Conservation (phyloP, 2,329 filamentous ascomycete species). For the Beauveria sp. region DNA sequence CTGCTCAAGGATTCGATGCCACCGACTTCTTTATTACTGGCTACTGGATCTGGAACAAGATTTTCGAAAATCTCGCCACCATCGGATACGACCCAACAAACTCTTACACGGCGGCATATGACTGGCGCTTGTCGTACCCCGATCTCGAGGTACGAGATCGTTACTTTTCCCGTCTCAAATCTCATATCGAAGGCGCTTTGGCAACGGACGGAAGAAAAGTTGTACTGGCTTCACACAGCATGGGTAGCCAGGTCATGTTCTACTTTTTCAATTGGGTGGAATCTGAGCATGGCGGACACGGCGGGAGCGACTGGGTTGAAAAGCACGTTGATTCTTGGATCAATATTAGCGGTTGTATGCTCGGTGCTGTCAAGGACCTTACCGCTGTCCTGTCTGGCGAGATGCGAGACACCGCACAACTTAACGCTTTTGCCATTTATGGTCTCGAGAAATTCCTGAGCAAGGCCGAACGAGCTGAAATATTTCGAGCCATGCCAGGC, state of each 20-base stretch:
- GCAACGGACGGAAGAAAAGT: slow-evolving; percentile 69
- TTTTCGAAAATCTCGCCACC: slow-evolving; percentile 90
- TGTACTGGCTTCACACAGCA: slow-evolving; percentile 85
- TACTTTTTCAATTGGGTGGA: slow-evolving; percentile 80
- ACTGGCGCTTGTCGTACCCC: slow-evolving; percentile 86
- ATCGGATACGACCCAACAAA: slow-evolving; percentile 89
- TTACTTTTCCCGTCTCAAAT: slow-evolving; percentile 87
- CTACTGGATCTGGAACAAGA: slow-evolving; percentile 99
- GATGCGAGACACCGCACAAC: slow-evolving; percentile 96
- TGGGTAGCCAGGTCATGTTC: slow-evolving; percentile 93
- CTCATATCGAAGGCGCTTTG: slow-evolving; percentile 78
- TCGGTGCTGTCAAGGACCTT: slow-evolving; percentile 84
- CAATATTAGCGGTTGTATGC: slow-evolving; percentile 97
- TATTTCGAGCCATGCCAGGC: slow-evolving; percentile 95
- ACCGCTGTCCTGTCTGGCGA: slow-evolving; percentile 89
- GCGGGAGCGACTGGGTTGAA: slow-evolving; percentile 85
- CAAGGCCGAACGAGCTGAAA: slow-evolving; percentile 81
- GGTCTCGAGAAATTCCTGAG: slow-evolving; percentile 93
- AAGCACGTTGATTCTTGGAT: slow-evolving; percentile 89
- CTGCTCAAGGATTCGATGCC: slow-evolving; percentile 93
- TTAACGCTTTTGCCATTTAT: slow-evolving; percentile 94
- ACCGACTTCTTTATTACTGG: slow-evolving; percentile 88
- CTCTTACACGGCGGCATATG: slow-evolving; percentile 64
- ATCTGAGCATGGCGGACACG: slow-evolving; percentile 65
- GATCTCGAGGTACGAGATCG: slow-evolving; percentile 88